Evolutionary conservation across 2,329 filamentous ascomycete species (phyloP).

Genomic region (Ceratocystis lukuohia): DNA sequence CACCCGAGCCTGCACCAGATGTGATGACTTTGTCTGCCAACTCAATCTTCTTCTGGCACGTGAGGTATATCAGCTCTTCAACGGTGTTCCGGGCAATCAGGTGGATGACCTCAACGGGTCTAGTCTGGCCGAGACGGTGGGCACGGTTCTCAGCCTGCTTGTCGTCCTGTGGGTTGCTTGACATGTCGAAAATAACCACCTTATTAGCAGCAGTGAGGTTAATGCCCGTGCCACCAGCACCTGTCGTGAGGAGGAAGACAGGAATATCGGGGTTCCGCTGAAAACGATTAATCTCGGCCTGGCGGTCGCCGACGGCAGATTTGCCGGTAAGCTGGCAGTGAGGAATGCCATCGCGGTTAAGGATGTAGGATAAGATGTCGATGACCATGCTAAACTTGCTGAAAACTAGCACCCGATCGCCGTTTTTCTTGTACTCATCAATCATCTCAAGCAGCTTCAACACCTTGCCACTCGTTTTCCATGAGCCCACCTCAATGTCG

Average conservation of each 20-base stretch:
- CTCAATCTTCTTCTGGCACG: constrained; percentile 85
- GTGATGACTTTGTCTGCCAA: constrained; percentile 54
- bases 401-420: constrained; percentile 81
- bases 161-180: constrained; percentile 97
- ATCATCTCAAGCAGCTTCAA: constrained; percentile 64
- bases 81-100: constrained; percentile 72
- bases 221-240: constrained; percentile 90
- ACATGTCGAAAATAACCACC: constrained; percentile 91
- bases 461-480: constrained; percentile 68
- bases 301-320: constrained; percentile 69
- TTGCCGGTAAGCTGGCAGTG: constrained; percentile 80
- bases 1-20: constrained; percentile 48
- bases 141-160: constrained; percentile 97
- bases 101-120: constrained; percentile 79
- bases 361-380: constrained; percentile 73
- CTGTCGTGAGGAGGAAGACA: constrained; percentile 85
- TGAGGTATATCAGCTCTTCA: constrained; percentile 82
- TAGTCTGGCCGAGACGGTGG: constrained; percentile 82
- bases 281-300: constrained; percentile 80
- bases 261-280: constrained; percentile 62
- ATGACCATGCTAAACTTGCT: constrained; percentile 87
- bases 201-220: constrained; percentile 94
- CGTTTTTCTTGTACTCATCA: constrained; percentile 57
- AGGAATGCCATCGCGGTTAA: constrained; percentile 56
- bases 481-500: constrained; percentile 40